Conservation (phyloP, 306 rosid genomes). For the cucumber (Cucumis sativus) region Cucumber_9930_V3 NC_026659.2:768001-768500, state of each 20-base stretch:
- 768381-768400: not conserved
- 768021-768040: not conserved
- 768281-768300: not conserved
- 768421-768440: not conserved
- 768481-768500: not conserved
- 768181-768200: not conserved
- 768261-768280: not conserved
- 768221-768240: not conserved
- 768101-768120: not conserved
- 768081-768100: not conserved
- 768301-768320: not conserved
- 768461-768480: not conserved
- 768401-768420: not conserved
- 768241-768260: not conserved
- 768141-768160: not conserved
- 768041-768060: not conserved
- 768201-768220: not conserved
- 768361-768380: not conserved
- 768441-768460: not conserved
- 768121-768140: not conserved
- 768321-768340: not conserved
- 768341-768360: not conserved
- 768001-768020: not conserved
- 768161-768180: not conserved
- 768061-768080: not conserved